Base-by-base conservation (phyloP, 441 rosid genomes). In the Theobroma grandiflorum region DNA sequence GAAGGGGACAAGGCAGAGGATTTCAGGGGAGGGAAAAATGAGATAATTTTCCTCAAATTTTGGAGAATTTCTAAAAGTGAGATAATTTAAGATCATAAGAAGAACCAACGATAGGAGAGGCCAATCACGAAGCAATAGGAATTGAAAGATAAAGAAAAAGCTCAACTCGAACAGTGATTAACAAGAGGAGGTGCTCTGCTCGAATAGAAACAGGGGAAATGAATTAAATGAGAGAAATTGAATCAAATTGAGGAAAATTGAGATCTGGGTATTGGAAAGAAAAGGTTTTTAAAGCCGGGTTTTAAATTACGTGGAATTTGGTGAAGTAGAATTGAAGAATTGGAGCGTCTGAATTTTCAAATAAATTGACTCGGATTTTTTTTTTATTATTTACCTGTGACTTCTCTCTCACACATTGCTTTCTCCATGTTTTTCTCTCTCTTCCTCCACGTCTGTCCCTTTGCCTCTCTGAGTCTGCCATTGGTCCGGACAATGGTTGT, bases 211-310 rank as follows among this genome's bases (percentile, higher is more conserved):
- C 78, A 84, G 81, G 79, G 82, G 66, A 67, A 72, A 62, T 47
- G 71, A 58, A 42, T 37, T 70, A 78, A 69, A 79, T 79, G 78
- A 79, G 84, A 62, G 62, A 22, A 72, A 73, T 66, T 38, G 59
- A 66, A 78, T 57, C 67, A 72, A 63, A 8, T 81, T 15, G 74
- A 81, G 64, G 15, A 72, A 90, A 79, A 77, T 42, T 82, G 76
- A 86, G 87, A 86, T 84, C 86, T 84, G 89, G 89, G 88, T 83
- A 85, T 81, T 73, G 82, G 65, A 79, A 79, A 88, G 78, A 72
- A 77, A 72, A 20, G 83, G 84, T 2, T 84, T 91, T 31, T 6
- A 62, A 72, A 83, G 64, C 20, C 76, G 90, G 89, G 82, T 77
- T 78, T 74, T 80, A 47, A 83, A 81, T 85, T 81, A 83, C 63